Base-by-base conservation (phyloP, 345 rosid genomes). In the Litchi chinensis region DNA sequence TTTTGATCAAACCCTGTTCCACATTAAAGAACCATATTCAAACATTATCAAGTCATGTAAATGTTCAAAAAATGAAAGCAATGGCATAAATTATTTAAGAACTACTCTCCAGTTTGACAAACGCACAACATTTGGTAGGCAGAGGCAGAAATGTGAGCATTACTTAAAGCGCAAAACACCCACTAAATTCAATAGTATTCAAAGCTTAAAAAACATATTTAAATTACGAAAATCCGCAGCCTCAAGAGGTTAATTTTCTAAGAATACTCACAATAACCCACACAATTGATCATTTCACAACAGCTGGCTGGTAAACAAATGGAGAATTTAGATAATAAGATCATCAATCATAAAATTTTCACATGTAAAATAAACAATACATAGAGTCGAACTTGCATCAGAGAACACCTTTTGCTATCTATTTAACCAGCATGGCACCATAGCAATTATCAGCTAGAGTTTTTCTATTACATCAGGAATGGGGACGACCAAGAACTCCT, bases 1-100 rank as follows among this genome's bases (percentile, higher is more conserved):
- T 75, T 80, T 79, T 78, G 79, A 83, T 75, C 43, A 79, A 86
- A 73, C 43, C 86, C 95, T 91, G 88, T 68, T 77, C 83, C 69
- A 67, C 22, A 70, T 77, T 63, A 32, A 75, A 71, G 24, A 56
- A 10, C 22, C 73, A 73, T 66, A 40, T 66, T 67, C 26, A 80
- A 57, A 50, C 71, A 71, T 78, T 43, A 79, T 10, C 71, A 82
- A 48, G 16, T 74, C 70, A 32, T 62, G 44, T 54, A 4, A 41
- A 39, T 28, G 39, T 65, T 28, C 21, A 48, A 57, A 44, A 40
- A 48, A 16, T n/a, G 15, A 64, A 28, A 8, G 73, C 16, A 24
- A 65, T 39, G n/a, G n/a, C 15, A 50, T 32, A 60, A 12, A 68
- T n/a, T 10, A 48, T 21, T 26, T 22, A 77, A 39, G 57, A 73